Evolutionary conservation across 805 yeast genomes (phyloP).

Genomic region (Nakazawaea laoshanensis): DNA sequence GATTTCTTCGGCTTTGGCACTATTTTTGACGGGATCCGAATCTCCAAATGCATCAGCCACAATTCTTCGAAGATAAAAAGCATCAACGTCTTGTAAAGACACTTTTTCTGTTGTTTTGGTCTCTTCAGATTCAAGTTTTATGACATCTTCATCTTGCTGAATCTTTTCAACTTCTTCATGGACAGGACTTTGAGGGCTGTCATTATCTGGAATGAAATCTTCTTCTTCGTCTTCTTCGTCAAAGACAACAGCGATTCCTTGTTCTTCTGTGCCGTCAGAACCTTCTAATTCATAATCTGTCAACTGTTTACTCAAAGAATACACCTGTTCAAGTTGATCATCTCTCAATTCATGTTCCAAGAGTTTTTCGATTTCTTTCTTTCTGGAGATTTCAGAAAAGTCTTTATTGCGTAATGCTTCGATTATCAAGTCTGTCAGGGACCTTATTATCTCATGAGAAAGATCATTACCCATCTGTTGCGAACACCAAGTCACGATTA

Average conservation of each 20-base stretch:
- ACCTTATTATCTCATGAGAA: slow-evolving; percentile 62
- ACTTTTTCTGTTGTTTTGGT: slow-evolving; percentile 15
- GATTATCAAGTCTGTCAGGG: slow-evolving; percentile 62
- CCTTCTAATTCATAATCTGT: slow-evolving; percentile 34
- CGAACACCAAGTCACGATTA: slow-evolving; percentile 52
- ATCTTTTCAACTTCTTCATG: slow-evolving; percentile 22
- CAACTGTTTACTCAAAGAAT: slow-evolving; percentile 34
- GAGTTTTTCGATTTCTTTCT: slow-evolving; percentile 41
- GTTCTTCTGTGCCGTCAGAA: slow-evolving; percentile 20
- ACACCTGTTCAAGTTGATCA: slow-evolving; percentile 36
- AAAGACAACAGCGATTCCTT: slow-evolving; percentile 33
- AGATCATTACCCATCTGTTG: slow-evolving; percentile 56
- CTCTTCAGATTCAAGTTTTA: background rate
- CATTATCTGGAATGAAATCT: slow-evolving; percentile 21
- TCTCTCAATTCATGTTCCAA: slow-evolving; percentile 33
- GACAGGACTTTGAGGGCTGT: slow-evolving; percentile 18
- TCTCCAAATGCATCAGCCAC: slow-evolving; percentile 25
- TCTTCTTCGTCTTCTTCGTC: slow-evolving; percentile 37
- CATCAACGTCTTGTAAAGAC: slow-evolving; percentile 19
- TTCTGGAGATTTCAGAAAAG: slow-evolving; percentile 32
- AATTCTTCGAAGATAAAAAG: slow-evolving; percentile 45
- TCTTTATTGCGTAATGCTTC: slow-evolving; percentile 43
- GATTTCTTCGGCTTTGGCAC: slow-evolving; percentile 30
- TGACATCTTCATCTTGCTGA: background rate
- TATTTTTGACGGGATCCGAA: slow-evolving; percentile 27